Evolutionary conservation across 441 rosid species (phyloP).

Genomic region (Bruguiera hainesii): DNA sequence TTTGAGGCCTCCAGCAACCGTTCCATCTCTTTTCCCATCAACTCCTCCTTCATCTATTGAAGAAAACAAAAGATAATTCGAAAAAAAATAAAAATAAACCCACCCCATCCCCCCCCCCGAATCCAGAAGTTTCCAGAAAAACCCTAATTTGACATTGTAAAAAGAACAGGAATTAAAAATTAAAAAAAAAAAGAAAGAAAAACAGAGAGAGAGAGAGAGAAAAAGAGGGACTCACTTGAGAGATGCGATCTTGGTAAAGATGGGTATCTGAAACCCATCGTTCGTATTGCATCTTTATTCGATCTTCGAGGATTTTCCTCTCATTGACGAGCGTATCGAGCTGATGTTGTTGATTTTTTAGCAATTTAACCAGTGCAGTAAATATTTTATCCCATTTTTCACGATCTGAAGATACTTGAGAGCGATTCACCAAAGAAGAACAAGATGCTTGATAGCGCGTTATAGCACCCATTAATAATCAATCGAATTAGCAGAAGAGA

Average conservation of each 20-base stretch:
- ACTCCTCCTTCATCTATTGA: conserved; percentile 40
- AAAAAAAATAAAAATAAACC: background rate
- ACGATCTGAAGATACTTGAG: conserved; percentile 38
- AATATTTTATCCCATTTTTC: conserved; percentile 58
- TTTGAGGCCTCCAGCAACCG: conserved; percentile 42
- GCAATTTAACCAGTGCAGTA: conserved; percentile 42
- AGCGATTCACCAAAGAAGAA: background rate
- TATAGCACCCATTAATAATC: conserved; percentile 27
- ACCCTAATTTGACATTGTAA: conserved; percentile 30
- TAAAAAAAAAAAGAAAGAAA: too few relatives aligned
- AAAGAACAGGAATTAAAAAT: conserved; percentile 9
- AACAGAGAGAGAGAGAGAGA: too few relatives aligned
- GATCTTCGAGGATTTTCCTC: conserved; percentile 59
- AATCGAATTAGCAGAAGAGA: too few relatives aligned
- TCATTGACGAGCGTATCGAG: conserved; percentile 51
- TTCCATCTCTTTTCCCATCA: conserved; percentile 46
- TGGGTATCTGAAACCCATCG: conserved; percentile 47
- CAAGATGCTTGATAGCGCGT: conserved; percentile 16
- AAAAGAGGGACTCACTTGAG: conserved; percentile 34
- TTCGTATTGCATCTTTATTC: conserved; percentile 40
- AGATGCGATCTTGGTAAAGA: conserved; percentile 42
- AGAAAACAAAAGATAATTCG: background rate
- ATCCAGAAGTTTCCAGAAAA: conserved; percentile 17
- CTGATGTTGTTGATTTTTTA: conserved; percentile 60
- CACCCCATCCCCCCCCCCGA: conserved; percentile 9